Evolutionary conservation across 2,329 filamentous ascomycete genomes (phyloP).

Genomic region (Cytospora piceicola): DNA sequence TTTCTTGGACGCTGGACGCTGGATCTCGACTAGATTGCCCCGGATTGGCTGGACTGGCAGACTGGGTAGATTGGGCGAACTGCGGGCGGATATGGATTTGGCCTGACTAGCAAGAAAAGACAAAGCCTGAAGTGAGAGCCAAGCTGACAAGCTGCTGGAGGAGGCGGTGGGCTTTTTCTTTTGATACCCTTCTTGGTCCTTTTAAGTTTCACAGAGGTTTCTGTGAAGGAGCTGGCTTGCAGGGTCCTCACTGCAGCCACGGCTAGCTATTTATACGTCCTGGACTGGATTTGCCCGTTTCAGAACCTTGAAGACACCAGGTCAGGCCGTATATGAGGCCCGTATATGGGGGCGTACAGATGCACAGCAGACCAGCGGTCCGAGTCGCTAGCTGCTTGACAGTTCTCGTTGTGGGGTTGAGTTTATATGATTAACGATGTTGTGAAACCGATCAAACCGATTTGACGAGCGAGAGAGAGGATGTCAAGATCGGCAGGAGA

Average conservation of each 20-base stretch:
- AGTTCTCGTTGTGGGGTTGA: not conserved
- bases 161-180: too few relatives aligned
- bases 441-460: not conserved
- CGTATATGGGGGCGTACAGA: not conserved
- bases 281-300: not conserved
- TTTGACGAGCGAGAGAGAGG: not conserved
- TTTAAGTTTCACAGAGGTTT: not conserved
- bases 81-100: too few relatives aligned
- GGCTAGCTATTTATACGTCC: not conserved
- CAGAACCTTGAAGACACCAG: not conserved
- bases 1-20: not conserved
- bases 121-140: too few relatives aligned
- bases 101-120: not conserved
- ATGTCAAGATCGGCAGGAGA: not conserved
- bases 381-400: slow-evolving; percentile 1
- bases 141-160: too few relatives aligned
- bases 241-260: not conserved
- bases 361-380: not conserved
- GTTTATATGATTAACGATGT: not conserved
- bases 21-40: slow-evolving; percentile 1
- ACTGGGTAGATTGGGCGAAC: not conserved
- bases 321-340: not conserved
- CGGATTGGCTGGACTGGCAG: slow-evolving; percentile 2
- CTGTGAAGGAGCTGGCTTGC: not conserved
- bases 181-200: too few relatives aligned